Conservation (phyloP, 805 yeast species). For the Pichia exigua region DNA sequence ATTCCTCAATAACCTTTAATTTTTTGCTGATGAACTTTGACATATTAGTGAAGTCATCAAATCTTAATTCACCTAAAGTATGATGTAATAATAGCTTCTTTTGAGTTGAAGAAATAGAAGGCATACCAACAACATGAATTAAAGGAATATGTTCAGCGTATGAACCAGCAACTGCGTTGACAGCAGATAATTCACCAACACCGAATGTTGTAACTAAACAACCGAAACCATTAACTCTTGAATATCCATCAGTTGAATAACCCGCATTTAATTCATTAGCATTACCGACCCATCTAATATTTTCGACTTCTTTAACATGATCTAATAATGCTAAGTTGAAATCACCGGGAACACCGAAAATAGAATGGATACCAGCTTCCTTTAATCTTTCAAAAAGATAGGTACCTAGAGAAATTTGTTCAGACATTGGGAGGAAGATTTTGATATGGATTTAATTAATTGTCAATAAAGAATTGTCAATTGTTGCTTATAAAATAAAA, state of each 20-base stretch:
- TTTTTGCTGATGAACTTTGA: slow-evolving; percentile 64
- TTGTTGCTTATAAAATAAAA: neutral
- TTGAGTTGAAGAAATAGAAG: slow-evolving; percentile 66
- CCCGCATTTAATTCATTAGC: slow-evolving; percentile 88
- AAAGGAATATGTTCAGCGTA: slow-evolving; percentile 86
- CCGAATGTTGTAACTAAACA: slow-evolving; percentile 81
- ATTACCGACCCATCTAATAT: slow-evolving; percentile 84
- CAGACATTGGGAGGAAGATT: neutral
- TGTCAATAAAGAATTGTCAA: neutral
- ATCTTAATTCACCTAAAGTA: slow-evolving; percentile 79
- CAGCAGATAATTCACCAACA: slow-evolving; percentile 80
- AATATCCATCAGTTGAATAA: slow-evolving; percentile 83
- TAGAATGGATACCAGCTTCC: slow-evolving; percentile 62
- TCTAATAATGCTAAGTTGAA: slow-evolving; percentile 68
- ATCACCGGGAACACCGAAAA: slow-evolving; percentile 80
- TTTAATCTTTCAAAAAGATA: slow-evolving; percentile 71
- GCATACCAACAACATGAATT: slow-evolving; percentile 80
- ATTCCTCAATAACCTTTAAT: slow-evolving; percentile 55
- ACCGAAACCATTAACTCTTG: slow-evolving; percentile 70
- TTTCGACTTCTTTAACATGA: slow-evolving; percentile 65
- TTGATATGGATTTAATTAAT: neutral
- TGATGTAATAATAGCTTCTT: slow-evolving; percentile 71
- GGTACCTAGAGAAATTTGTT: slow-evolving; percentile 56
- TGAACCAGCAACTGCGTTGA: slow-evolving; percentile 83
- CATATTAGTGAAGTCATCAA: slow-evolving; percentile 73